Evolutionary conservation across 805 yeast species (phyloP).

Genomic region (Candida pini): DNA sequence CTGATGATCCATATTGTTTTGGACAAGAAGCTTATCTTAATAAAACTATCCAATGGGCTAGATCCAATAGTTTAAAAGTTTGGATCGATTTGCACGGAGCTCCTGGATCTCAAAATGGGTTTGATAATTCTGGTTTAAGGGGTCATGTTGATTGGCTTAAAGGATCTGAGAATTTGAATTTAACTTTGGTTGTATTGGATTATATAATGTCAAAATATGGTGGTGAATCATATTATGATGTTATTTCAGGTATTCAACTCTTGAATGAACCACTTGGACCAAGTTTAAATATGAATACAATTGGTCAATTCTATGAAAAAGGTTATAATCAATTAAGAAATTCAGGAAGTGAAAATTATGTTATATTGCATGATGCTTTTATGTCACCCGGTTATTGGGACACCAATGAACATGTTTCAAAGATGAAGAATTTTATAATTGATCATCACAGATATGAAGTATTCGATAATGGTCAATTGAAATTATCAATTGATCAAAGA

Average conservation of each 20-base stretch:
- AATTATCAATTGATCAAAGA: constrained; percentile 55
- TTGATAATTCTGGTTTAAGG: constrained; percentile 73
- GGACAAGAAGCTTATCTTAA: constrained; percentile 64
- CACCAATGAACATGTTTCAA: constrained; percentile 6
- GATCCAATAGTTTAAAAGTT: constrained; percentile 51
- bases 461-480: constrained; percentile 60
- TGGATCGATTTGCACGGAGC: constrained; percentile 78
- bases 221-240: constrained; percentile 40
- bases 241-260: constrained; percentile 64
- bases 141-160: constrained; percentile 40
- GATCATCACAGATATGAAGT: constrained; percentile 94
- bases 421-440: constrained; percentile 48
- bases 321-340: constrained; percentile 41
- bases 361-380: constrained; percentile 67
- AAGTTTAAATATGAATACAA: constrained; percentile 36
- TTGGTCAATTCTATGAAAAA: constrained; percentile 34
- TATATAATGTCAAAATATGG: constrained; percentile 51
- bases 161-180: constrained; percentile 34
- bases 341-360: constrained; percentile 32
- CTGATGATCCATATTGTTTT: constrained; percentile 56
- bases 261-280: constrained; percentile 69
- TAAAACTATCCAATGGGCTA: constrained; percentile 64
- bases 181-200: constrained; percentile 46
- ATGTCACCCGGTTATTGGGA: constrained; percentile 52
- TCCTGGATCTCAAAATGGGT: constrained; percentile 85